Percentiles rank a stretch among this genome's conserved stretches.
Conservation (phyloP, 148 eudicot genomes). For the Rhododendron vialii region DNA sequence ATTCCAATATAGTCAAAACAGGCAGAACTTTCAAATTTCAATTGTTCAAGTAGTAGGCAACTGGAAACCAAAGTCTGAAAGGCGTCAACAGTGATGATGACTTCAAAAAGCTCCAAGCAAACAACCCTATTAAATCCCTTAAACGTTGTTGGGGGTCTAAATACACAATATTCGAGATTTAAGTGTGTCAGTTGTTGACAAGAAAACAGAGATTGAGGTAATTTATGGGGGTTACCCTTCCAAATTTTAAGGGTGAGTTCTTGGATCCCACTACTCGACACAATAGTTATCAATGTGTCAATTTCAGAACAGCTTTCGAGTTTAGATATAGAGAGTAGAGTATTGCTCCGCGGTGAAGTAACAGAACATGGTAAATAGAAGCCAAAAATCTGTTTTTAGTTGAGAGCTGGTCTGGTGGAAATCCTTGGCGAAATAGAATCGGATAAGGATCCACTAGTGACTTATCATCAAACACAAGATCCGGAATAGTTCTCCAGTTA, state of each 20-base stretch:
- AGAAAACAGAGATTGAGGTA: background rate
- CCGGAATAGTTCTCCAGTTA: background rate
- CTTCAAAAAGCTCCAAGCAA: background rate
- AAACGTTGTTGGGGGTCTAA: background rate
- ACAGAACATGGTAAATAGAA: too few species aligned
- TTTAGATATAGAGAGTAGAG: too few species aligned
- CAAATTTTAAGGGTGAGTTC: background rate
- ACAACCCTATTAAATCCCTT: constrained; percentile 6
- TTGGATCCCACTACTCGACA: background rate
- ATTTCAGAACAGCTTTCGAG: background rate
- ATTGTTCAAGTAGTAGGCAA: too few species aligned
- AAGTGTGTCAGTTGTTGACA: background rate
- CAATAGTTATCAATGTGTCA: background rate
- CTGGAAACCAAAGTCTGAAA: background rate
- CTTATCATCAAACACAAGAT: background rate
- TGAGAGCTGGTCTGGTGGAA: background rate
- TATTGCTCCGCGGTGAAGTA: too few species aligned
- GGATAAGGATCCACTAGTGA: too few species aligned
- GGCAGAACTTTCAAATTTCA: background rate
- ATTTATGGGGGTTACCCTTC: background rate
- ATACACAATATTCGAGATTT: background rate
- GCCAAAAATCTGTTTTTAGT: background rate
- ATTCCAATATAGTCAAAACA: background rate
- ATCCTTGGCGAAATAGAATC: too few species aligned
- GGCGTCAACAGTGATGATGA: background rate